Conservation (phyloP, 257 asterid species). For the Marsdenia floribunda region DNA sequence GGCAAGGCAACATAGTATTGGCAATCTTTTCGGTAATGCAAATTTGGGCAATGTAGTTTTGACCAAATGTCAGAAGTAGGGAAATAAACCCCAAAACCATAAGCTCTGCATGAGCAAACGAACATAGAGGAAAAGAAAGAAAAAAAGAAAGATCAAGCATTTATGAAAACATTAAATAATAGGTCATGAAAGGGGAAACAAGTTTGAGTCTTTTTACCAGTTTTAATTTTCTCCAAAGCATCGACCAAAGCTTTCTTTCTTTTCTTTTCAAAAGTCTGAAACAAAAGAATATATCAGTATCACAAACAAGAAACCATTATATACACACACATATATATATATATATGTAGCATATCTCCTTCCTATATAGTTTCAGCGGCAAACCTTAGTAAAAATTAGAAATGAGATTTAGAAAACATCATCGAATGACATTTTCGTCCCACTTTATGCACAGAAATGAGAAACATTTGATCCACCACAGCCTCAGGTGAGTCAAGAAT, state of each 20-base stretch:
- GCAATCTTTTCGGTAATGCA: constrained; percentile 57
- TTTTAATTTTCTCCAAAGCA: constrained; percentile 92
- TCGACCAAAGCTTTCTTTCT: constrained; percentile 62
- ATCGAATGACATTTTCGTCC: background rate
- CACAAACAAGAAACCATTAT: background rate
- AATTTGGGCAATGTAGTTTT: constrained; percentile 62
- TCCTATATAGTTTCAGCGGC: no score
- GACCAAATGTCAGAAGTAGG: constrained; percentile 76
- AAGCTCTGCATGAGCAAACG: constrained; percentile 61
- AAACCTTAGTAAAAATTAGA: no score
- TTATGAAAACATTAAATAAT: background rate
- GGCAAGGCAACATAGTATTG: constrained; percentile 77
- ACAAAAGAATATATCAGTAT: constrained; percentile 5
- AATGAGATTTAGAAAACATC: background rate
- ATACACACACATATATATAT: no score
- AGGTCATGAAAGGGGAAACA: background rate
- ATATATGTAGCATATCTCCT: no score
- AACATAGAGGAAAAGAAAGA: no score
- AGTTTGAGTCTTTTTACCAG: constrained; percentile 35
- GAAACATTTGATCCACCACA: background rate
- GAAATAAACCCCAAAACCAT: constrained; percentile 97
- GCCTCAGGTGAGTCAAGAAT: background rate
- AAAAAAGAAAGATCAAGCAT: background rate
- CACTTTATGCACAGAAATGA: background rate
- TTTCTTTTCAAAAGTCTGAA: constrained; percentile 61